Evolutionary conservation across 305 asterid species (phyloP).

Genomic region (Fraxinus greggii): DNA sequence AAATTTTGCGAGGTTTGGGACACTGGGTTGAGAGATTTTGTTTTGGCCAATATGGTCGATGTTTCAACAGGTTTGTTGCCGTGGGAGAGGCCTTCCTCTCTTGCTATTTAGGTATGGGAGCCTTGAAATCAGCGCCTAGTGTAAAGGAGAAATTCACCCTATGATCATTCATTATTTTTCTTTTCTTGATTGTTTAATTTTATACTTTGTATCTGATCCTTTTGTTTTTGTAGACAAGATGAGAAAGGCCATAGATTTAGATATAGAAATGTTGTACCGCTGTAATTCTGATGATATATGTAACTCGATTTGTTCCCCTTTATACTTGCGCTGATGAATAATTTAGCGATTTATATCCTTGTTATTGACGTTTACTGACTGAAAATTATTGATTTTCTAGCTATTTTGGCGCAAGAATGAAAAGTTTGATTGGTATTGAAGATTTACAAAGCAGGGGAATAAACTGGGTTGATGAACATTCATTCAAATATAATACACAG

Average conservation of each 20-base stretch:
- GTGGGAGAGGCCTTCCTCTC: slow-evolving; percentile 54
- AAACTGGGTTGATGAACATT: neutral
- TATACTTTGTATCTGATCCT: slow-evolving; percentile 13
- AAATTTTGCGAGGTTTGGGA: slow-evolving; percentile 94
- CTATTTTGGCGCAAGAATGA: neutral
- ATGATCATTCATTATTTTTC: slow-evolving; percentile 15
- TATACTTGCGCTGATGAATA: neutral
- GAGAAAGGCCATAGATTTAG: slow-evolving; percentile 21
- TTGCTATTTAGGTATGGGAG: slow-evolving; percentile 9
- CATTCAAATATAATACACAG: neutral
- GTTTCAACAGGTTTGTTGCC: slow-evolving; percentile 66
- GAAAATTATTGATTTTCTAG: neutral
- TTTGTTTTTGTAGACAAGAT: slow-evolving; percentile 16
- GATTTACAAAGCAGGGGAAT: neutral
- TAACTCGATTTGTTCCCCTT: neutral
- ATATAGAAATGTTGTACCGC: slow-evolving; percentile 12
- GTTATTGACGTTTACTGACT: neutral
- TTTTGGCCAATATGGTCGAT: slow-evolving; percentile 71
- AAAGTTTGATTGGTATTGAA: neutral
- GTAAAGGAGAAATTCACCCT: slow-evolving; percentile 29
- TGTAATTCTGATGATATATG: slow-evolving; percentile 12
- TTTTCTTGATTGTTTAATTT: slow-evolving; percentile 16
- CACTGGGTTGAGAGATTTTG: slow-evolving; percentile 77
- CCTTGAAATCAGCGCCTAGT: neutral
- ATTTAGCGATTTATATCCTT: neutral